phyloP scores from a whole-genome alignment of 2,329 filamentous ascomycete species.

The Stachybotrys chartarum region DNA sequence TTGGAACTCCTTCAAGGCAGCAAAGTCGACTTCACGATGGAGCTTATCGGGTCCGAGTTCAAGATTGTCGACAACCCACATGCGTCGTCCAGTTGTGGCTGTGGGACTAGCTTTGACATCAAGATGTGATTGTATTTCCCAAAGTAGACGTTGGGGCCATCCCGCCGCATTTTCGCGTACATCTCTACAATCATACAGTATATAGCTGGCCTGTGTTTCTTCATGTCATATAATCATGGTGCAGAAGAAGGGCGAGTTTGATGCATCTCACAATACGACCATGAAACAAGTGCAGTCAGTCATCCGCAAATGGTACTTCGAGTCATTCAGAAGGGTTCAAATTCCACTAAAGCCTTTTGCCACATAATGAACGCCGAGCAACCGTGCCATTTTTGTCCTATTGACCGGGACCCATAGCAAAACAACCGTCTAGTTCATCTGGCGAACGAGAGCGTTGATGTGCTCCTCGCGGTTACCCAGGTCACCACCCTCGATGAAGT shows the following conservation, averaged over 20 bases:
- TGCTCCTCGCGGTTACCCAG: conserved; percentile 97
- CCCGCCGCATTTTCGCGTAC: too few relatives aligned
- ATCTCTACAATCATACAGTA: too few relatives aligned
- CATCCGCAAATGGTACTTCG: conserved; percentile 16
- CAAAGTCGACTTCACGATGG: conserved; percentile 93
- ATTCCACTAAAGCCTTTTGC: conserved; percentile 21
- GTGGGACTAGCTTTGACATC: conserved; percentile 96
- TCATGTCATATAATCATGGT: not conserved
- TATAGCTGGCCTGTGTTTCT: too few relatives aligned
- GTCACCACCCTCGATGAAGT: conserved; percentile 98
- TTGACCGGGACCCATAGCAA: conserved; percentile 17
- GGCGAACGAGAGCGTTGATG: conserved; percentile 92
- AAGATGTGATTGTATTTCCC: conserved; percentile 42
- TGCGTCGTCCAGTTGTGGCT: conserved; percentile 91
- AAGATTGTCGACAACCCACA: conserved; percentile 91
- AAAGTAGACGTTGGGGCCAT: too few relatives aligned
- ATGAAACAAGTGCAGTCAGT: not conserved
- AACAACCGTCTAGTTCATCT: conserved; percentile 77
- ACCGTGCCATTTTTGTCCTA: conserved; percentile 28
- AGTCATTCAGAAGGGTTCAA: conserved; percentile 33
- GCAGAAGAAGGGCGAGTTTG: not conserved
- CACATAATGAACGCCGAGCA: conserved; percentile 34
- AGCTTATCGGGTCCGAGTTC: conserved; percentile 84
- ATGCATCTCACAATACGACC: not conserved
- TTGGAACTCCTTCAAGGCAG: conserved; percentile 86